Evolutionary conservation across 441 rosid genomes (phyloP).

Genomic region (Gossypium trilobum): DNA sequence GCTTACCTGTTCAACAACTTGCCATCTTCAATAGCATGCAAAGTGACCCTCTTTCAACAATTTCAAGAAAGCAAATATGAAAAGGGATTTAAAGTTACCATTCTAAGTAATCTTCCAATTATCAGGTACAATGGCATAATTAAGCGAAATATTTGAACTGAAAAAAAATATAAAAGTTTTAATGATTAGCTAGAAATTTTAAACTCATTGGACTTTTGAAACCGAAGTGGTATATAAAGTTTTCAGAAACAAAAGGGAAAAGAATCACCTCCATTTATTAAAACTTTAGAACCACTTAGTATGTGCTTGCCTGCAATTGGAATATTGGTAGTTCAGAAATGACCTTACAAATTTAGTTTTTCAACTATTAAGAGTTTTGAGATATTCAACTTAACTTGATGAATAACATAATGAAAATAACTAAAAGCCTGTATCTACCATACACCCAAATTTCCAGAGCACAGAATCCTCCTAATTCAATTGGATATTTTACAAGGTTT

Average conservation of each 20-base stretch:
- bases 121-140: not conserved
- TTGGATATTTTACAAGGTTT: not conserved
- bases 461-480: not conserved
- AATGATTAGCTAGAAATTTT: not conserved
- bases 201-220: not conserved
- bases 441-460: not conserved
- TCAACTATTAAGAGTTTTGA: not conserved
- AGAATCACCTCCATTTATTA: not conserved
- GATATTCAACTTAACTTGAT: slow-evolving; percentile 2
- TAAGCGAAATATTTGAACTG: not conserved
- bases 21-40: not conserved
- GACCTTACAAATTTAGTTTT: not conserved
- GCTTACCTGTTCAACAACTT: not conserved
- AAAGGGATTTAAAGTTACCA: not conserved
- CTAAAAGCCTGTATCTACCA: not conserved
- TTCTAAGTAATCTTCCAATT: not conserved
- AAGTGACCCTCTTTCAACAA: not conserved
- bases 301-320: not conserved
- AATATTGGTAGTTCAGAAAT: not conserved
- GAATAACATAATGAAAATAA: not conserved
- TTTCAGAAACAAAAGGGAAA: not conserved
- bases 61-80: not conserved
- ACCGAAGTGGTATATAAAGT: not conserved
- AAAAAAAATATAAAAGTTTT: not conserved
- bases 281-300: not conserved